A percentile compares a stretch with the other conserved stretches of the same genome.
These are phyloP conservation scores for Klebsormidium nitens DNA, from an alignment of 139 green algal genomes.

Conservation along the genomic window DNA sequence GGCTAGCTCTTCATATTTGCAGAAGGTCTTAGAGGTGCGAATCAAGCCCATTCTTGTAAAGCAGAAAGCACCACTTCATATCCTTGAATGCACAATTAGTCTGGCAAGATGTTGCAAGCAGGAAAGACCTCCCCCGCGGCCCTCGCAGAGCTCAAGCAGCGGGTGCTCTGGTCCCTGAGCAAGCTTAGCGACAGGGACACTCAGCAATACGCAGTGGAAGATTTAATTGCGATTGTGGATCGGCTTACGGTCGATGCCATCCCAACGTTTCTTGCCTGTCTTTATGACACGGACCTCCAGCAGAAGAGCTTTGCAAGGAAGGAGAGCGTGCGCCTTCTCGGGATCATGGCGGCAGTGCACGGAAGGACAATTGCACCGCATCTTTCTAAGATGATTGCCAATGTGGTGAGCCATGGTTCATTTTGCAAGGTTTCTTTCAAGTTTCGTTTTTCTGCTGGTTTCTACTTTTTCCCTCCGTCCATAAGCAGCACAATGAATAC, in stretches of 20 bases:
- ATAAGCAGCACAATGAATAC: no score
- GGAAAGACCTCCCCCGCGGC: background rate
- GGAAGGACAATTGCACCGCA: background rate
- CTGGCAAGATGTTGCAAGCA: no score
- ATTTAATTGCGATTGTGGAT: background rate
- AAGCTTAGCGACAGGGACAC: conserved; percentile 1
- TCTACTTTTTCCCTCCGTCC: no score
- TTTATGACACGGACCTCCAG: background rate
- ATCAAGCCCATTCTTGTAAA: no score
- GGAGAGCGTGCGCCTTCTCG: background rate
- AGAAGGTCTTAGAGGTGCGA: no score
- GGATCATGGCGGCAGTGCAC: background rate
- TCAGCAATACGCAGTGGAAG: conserved; percentile 1
- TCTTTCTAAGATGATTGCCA: background rate
- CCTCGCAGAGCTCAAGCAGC: background rate
- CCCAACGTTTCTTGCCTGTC: background rate
- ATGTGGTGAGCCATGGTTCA: no score
- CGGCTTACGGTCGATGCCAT: background rate
- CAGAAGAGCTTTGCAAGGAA: conserved; percentile 2
- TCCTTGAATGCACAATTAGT: no score
- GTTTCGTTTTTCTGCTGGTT: no score
- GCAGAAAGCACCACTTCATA: no score
- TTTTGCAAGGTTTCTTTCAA: no score
- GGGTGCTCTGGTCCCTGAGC: background rate
- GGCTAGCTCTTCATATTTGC: no score